Evolutionary conservation across 2,329 filamentous ascomycete species (phyloP).

Genomic region (Phialophora verrucosa): DNA sequence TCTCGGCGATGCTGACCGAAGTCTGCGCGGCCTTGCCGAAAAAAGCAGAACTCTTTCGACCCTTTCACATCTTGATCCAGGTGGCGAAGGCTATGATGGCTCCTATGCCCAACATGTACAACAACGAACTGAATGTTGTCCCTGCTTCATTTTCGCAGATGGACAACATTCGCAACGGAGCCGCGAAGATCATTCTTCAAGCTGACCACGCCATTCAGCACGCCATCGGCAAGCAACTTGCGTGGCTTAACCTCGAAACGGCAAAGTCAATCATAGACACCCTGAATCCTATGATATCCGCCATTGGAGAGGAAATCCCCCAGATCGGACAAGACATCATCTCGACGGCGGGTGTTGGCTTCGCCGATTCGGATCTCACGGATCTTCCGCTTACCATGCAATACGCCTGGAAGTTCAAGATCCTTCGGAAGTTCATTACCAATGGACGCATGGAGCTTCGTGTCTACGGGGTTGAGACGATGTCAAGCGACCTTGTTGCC

Average conservation of each 20-base stretch:
- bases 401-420: slow-evolving; percentile 70
- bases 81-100: slow-evolving; percentile 37
- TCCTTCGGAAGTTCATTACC: slow-evolving; percentile 73
- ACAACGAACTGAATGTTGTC: slow-evolving; percentile 12
- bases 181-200: slow-evolving; percentile 32
- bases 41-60: slow-evolving; percentile 28
- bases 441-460: slow-evolving; percentile 91
- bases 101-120: slow-evolving; percentile 18
- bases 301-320: slow-evolving; percentile 42
- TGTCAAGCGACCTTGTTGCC: slow-evolving; percentile 72
- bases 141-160: slow-evolving; percentile 25
- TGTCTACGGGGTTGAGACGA: slow-evolving; percentile 74
- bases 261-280: slow-evolving; percentile 47
- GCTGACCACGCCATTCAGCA: slow-evolving; percentile 48
- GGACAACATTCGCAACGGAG: slow-evolving; percentile 29
- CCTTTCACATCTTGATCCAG: slow-evolving; percentile 24
- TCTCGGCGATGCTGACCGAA: slow-evolving; percentile 29
- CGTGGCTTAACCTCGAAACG: slow-evolving; percentile 51
- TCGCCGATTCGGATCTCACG: slow-evolving; percentile 32
- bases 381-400: slow-evolving; percentile 46
- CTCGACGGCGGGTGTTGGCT: slow-evolving; percentile 39
- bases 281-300: slow-evolving; percentile 44
- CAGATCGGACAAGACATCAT: slow-evolving; percentile 47
- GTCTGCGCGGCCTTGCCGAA: slow-evolving; percentile 27
- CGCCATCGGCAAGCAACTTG: slow-evolving; percentile 50